Base-by-base conservation (phyloP, 441 rosid species). In the Croton laevigatus region DNA sequence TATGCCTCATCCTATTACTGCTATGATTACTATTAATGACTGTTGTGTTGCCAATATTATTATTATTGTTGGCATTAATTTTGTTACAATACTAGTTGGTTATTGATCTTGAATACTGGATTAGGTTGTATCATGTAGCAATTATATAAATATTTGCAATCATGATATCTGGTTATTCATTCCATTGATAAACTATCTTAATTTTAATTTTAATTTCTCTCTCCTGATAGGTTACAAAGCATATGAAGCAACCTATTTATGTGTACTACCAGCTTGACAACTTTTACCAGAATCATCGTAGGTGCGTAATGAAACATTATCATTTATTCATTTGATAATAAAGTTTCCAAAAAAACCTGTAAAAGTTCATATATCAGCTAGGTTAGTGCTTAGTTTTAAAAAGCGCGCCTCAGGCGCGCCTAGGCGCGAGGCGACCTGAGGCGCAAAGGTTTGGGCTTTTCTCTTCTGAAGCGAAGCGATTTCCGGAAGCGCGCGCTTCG, bases 211-310 rank as follows among this genome's bases (percentile, higher is more conserved):
- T 40, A 40, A 40, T 40, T 40, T 40, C 8, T 40, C 44, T 40
- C 40, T 76, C 22, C 79, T 71, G 22, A 69, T 75, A 94, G 97
- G 92, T 94, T 69, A 36, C 81, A 4, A 91, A 90, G 86, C 87
- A 2, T 14, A 94, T 94, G 98, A 90, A 88, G 84, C 75, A 75
- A 59, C 97, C 98, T 70, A 75, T 94, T 72, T 90, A 85, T 80
- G 88, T 91, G 42, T 94, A 94, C 80, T 94, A 94, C 86, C 95
- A 94, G 81, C 97, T 94, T 59, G 97, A 94, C 72, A 91, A 91
- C 81, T 94, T 91, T 82, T 94, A 94, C 80, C 98, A 94, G 83
- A 94, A 94, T 80, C 98, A 94, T 80, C 92, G 98, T 76, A 84
- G 97, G 97, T 91, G 80, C 65, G 69, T 75, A 59, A 27, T 14